Conservation (phyloP, 768 basidiomycete genomes). For the Boletus reticuloceps region DNA sequence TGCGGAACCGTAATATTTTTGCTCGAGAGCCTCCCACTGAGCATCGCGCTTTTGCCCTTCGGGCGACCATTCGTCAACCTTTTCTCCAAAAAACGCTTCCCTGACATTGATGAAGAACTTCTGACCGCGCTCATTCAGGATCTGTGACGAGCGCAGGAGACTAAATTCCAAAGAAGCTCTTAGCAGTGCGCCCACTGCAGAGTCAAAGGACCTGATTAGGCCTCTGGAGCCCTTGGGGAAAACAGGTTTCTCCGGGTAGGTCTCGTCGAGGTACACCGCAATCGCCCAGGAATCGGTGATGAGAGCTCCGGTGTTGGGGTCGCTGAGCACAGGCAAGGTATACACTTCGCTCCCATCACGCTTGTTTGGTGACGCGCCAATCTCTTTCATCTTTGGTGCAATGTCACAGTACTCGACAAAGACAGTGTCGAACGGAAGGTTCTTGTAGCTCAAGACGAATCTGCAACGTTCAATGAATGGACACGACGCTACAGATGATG, state of each 20-base stretch:
- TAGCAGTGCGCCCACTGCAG: neutral
- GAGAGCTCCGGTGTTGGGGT: conserved; percentile 28
- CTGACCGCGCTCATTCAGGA: conserved; percentile 34
- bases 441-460: conserved; percentile 31
- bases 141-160: conserved; percentile 20
- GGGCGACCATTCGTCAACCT: conserved; percentile 40
- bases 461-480: conserved; percentile 12
- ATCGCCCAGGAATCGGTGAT: conserved; percentile 33
- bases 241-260: conserved; percentile 31
- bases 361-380: conserved; percentile 25
- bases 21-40: conserved; percentile 25
- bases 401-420: conserved; percentile 38
- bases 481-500: neutral
- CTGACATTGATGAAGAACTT: conserved; percentile 39
- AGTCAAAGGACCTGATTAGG: conserved; percentile 21
- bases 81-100: conserved; percentile 29
- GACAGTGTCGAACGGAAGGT: conserved; percentile 31
- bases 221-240: conserved; percentile 23
- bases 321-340: conserved; percentile 35
- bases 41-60: conserved; percentile 32
- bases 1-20: neutral
- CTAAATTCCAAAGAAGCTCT: conserved; percentile 7
- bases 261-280: conserved; percentile 36
- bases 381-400: conserved; percentile 17
- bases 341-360: conserved; percentile 22